phyloP scores from a whole-genome alignment of 1,139 yeast genomes.

The Suhomyces terraborum region DNA sequence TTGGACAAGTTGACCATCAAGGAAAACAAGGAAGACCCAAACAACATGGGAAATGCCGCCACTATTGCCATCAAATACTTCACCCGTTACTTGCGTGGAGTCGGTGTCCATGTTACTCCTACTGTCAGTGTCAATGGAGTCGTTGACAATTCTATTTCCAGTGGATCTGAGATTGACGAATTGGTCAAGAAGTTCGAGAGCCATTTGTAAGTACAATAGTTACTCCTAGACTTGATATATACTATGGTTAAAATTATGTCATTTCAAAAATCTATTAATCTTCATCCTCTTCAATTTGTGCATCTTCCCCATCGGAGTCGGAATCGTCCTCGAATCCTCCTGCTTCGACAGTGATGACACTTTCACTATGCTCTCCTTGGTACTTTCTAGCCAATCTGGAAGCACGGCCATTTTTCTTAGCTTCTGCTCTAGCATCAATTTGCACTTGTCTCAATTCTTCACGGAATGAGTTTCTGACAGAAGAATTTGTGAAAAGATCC shows the following conservation, averaged over 20 bases:
- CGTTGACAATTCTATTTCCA: constrained; percentile 38
- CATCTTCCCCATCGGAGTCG: constrained; percentile 55
- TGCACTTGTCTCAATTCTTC: constrained; percentile 58
- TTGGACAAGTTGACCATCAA: constrained; percentile 35
- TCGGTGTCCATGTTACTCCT: constrained; percentile 86
- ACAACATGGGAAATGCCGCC: constrained; percentile 62
- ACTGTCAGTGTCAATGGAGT: constrained; percentile 75
- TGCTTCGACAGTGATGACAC: constrained; percentile 61
- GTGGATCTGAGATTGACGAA: constrained; percentile 39
- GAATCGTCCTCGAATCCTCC: constrained; percentile 60
- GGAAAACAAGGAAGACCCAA: constrained; percentile 29
- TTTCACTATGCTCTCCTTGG: constrained; percentile 50
- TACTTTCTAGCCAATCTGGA: constrained; percentile 78
- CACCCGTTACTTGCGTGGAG: constrained; percentile 70
- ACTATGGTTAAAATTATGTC: background rate
- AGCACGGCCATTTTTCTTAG: constrained; percentile 55
- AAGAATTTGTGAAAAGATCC: constrained; percentile 83
- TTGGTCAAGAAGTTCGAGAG: constrained; percentile 33
- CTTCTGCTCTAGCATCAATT: constrained; percentile 57
- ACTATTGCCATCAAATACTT: constrained; percentile 70
- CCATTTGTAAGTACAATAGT: constrained; percentile 11
- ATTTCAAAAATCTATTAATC: constrained; percentile 9
- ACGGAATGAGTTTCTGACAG: constrained; percentile 72
- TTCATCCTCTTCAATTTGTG: constrained; percentile 30
- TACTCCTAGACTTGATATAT: no score